Percentiles rank a stretch among this genome's conserved stretches.
phyloP scores from a whole-genome alignment of 2,329 filamentous ascomycete genomes.

The Erysiphe pulchra region DNA sequence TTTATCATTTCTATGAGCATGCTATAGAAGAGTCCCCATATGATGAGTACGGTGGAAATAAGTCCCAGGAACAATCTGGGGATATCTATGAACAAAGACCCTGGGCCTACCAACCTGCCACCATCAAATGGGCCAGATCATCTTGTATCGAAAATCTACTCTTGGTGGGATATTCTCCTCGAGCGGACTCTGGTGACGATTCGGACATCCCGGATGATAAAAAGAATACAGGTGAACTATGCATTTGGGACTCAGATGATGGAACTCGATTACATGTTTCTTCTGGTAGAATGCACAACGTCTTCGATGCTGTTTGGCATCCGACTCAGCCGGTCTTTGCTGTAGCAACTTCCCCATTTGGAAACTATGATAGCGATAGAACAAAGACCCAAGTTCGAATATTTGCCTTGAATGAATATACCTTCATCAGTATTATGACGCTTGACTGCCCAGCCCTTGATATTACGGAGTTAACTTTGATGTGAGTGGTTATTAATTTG shows the following conservation, averaged over 20 bases:
- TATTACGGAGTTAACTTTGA: constrained; percentile 34
- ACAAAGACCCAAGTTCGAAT: constrained; percentile 30
- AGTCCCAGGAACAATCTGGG: constrained; percentile 1
- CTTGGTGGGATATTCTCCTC: constrained; percentile 35
- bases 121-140: constrained; percentile 32
- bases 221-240: constrained; percentile 30
- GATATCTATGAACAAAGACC: constrained; percentile 11
- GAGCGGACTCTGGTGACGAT: constrained; percentile 26
- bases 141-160: constrained; percentile 23
- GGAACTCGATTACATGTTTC: constrained; percentile 19
- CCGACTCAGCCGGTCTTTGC: constrained; percentile 26
- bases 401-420: constrained; percentile 17
- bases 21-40: constrained; percentile 13
- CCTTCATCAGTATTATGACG: constrained; percentile 23
- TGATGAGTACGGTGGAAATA: constrained; percentile 10
- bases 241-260: constrained; percentile 27
- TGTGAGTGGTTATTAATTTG: constrained; percentile 12
- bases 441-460: constrained; percentile 33
- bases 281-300: constrained; percentile 28
- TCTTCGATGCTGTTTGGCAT: constrained; percentile 40
- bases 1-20: constrained; percentile 22
- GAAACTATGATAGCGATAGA: constrained; percentile 17
- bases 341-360: constrained; percentile 28
- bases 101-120: constrained; percentile 37
- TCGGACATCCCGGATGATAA: constrained; percentile 30